A percentile compares a stretch with the other conserved stretches of the same genome.
Evolutionary conservation across 1,139 yeast genomes (phyloP).

Genomic region (Cylindricascospora bacillispora): DNA sequence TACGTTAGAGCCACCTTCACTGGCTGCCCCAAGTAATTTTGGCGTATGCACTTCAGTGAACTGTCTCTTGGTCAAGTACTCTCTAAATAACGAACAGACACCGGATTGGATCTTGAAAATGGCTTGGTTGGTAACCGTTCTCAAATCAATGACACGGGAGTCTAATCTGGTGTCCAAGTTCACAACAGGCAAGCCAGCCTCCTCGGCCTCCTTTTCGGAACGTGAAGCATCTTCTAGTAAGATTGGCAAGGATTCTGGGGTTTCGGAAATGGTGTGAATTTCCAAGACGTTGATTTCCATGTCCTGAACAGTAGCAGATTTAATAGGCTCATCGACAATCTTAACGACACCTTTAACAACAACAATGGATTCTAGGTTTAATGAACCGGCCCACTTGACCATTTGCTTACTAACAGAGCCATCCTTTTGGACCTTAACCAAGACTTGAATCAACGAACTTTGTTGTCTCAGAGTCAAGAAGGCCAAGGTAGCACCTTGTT

Average conservation of each 20-base stretch:
- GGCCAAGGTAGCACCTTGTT: conserved; percentile 91
- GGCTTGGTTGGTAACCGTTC: conserved; percentile 96
- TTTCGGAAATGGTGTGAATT: conserved; percentile 66
- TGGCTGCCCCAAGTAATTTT: conserved; percentile 84
- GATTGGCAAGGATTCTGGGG: conserved; percentile 88
- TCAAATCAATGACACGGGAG: conserved; percentile 85
- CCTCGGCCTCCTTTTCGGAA: conserved; percentile 91
- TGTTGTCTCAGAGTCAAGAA: conserved; percentile 90
- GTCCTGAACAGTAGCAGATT: conserved; percentile 84
- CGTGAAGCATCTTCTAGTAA: conserved; percentile 93
- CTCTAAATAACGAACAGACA: conserved; percentile 79
- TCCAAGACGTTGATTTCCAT: conserved; percentile 70
- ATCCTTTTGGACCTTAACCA: conserved; percentile 46
- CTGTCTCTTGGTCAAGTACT: conserved; percentile 53
- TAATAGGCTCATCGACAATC: conserved; percentile 77
- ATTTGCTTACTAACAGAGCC: conserved; percentile 76
- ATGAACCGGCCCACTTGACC: conserved; percentile 90
- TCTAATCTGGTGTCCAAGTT: conserved; percentile 94
- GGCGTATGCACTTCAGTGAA: conserved; percentile 95
- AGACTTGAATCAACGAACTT: conserved; percentile 66
- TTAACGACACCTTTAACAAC: conserved; percentile 74
- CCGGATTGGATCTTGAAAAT: conserved; percentile 90
- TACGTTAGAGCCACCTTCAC: conserved; percentile 97
- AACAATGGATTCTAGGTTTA: conserved; percentile 83
- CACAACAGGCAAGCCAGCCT: conserved; percentile 81